Evolutionary conservation across 2,329 filamentous ascomycete genomes (phyloP).

Genomic region (Trichophaea hybrida): DNA sequence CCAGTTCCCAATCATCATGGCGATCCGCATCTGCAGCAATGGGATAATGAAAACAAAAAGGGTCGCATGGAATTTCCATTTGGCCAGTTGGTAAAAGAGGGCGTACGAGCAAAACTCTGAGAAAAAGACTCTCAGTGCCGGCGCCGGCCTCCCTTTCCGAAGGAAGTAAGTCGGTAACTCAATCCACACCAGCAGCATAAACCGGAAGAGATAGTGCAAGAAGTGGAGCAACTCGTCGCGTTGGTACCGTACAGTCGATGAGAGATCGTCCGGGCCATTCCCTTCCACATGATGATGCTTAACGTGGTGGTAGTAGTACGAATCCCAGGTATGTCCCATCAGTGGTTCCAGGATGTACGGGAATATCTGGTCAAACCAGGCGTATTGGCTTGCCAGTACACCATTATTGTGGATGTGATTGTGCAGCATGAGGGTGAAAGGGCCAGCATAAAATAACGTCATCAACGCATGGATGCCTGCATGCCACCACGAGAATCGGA

Average conservation of each 20-base stretch:
- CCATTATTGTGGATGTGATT: slow-evolving; percentile 2
- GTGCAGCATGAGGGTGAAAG: slow-evolving; percentile 3
- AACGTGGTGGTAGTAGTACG: slow-evolving; percentile 2
- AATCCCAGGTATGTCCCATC: slow-evolving; percentile 2
- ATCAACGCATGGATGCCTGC: not conserved
- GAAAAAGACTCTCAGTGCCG: not conserved
- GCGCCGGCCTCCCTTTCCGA: not conserved
- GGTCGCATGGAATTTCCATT: not conserved
- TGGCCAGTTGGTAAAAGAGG: not conserved
- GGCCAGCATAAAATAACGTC: not conserved
- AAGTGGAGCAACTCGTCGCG: not conserved
- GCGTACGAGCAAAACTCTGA: not conserved
- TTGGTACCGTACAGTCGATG: not conserved
- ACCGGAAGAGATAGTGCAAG: not conserved
- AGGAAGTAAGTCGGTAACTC: not conserved
- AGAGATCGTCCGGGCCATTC: not conserved
- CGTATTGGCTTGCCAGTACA: not conserved
- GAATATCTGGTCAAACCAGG: not conserved
- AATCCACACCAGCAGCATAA: not conserved
- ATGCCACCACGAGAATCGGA: not conserved
- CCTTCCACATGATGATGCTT: slow-evolving; percentile 2
- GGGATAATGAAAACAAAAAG: not conserved
- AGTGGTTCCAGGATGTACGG: not conserved
- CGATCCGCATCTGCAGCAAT: not conserved
- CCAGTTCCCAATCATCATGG: slow-evolving; percentile 2